Evolutionary conservation across 352 stramenopile genomes (phyloP).

Genomic region (Elongisporangium anandrum): DNA sequence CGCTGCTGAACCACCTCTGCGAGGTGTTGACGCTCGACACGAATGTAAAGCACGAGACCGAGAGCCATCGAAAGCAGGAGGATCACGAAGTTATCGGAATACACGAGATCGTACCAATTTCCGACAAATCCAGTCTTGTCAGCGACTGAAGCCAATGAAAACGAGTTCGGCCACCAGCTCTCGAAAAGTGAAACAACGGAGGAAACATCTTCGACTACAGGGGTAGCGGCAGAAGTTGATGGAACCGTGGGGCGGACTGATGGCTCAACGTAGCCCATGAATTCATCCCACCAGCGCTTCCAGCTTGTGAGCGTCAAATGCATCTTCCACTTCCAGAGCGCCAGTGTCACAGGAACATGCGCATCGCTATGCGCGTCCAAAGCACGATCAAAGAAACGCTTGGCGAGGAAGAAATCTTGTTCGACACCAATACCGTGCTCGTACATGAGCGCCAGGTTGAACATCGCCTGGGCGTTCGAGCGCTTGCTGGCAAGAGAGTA

Average conservation of each 20-base stretch:
- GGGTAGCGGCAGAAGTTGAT: not conserved
- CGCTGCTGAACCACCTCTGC: conserved; percentile 16
- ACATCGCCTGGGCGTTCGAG: conserved; percentile 87
- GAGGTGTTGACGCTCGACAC: conserved; percentile 62
- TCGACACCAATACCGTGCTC: conserved; percentile 78
- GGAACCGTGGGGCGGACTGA: conserved; percentile 1
- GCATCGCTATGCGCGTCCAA: conserved; percentile 69
- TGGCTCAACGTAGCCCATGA: conserved; percentile 43
- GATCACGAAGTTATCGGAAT: conserved; percentile 70
- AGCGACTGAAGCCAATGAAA: conserved; percentile 6
- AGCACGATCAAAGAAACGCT: conserved; percentile 88
- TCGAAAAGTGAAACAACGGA: conserved; percentile 25
- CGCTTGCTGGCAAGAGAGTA: conserved; percentile 85
- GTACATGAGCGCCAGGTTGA: conserved; percentile 90
- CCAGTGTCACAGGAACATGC: conserved; percentile 73
- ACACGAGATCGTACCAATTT: conserved; percentile 36
- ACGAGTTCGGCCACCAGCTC: conserved; percentile 23
- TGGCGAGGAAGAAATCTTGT: conserved; percentile 89
- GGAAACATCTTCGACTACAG: conserved; percentile 1
- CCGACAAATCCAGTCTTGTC: conserved; percentile 9
- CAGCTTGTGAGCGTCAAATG: conserved; percentile 52
- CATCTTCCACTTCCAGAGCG: conserved; percentile 73
- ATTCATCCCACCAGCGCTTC: conserved; percentile 57
- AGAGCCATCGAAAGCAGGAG: conserved; percentile 54
- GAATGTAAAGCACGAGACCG: conserved; percentile 70